A percentile compares a stretch with the other conserved stretches of the same genome.
phyloP scores from a whole-genome alignment of 306 rosid genomes.

The Cyclanthera cordifolia region DNA sequence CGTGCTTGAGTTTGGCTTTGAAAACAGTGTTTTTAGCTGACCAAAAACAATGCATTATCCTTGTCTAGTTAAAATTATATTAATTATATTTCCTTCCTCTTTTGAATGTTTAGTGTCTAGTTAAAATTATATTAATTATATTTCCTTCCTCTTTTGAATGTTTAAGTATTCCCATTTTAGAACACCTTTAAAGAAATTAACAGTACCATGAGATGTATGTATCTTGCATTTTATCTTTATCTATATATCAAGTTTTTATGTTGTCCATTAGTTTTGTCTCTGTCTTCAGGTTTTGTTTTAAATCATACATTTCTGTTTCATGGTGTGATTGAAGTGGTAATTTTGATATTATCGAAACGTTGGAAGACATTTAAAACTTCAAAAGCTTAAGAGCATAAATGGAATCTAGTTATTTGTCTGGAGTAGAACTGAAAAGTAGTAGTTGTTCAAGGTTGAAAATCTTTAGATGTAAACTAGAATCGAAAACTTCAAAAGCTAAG shows the following conservation, averaged over 20 bases:
- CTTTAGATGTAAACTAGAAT: too few species aligned
- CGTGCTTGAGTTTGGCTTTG: too few species aligned
- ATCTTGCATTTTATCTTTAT: background rate
- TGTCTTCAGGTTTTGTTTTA: background rate
- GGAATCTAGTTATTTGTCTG: too few species aligned
- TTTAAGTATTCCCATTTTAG: background rate
- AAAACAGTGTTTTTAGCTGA: too few species aligned
- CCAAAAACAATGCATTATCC: background rate
- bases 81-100: background rate
- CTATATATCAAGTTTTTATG: background rate
- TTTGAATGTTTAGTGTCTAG: background rate
- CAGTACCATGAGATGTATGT: background rate
- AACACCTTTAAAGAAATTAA: background rate
- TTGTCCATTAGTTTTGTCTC: background rate
- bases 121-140: background rate
- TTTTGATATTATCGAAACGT: background rate
- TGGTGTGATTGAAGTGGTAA: background rate
- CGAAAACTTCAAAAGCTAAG: too few species aligned
- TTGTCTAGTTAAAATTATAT: background rate
- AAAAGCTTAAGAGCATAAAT: too few species aligned
- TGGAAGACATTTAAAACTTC: background rate
- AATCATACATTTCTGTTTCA: background rate
- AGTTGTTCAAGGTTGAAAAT: too few species aligned
- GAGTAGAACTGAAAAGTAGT: too few species aligned
- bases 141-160: background rate